Evolutionary conservation across 2,329 filamentous ascomycete genomes (phyloP).

Genomic region (Cercospora brassicicola): DNA sequence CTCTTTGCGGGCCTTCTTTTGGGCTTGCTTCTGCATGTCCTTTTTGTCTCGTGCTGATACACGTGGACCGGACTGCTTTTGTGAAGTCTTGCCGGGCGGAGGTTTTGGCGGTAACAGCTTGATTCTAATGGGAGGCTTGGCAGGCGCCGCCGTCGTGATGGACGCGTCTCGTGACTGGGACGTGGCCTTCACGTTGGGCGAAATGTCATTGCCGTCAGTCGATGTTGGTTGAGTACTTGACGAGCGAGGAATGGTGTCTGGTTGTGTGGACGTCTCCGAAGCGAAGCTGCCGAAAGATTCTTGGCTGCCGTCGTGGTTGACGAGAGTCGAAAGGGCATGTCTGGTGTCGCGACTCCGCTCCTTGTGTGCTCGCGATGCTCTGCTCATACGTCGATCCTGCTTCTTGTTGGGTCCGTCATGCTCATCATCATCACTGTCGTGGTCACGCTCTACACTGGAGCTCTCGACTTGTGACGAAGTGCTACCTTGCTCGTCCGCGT

Average conservation of each 20-base stretch:
- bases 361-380: conserved; percentile 43
- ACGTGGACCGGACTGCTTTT: conserved; percentile 40
- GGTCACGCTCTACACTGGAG: conserved; percentile 54
- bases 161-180: conserved; percentile 9
- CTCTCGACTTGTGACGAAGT: conserved; percentile 47
- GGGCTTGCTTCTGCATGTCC: conserved; percentile 45
- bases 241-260: conserved; percentile 32
- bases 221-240: conserved; percentile 24
- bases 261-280: conserved; percentile 36
- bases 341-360: conserved; percentile 31
- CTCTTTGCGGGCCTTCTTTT: conserved; percentile 45
- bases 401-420: conserved; percentile 55
- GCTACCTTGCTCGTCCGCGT: conserved; percentile 48
- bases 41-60: conserved; percentile 41
- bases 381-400: conserved; percentile 49
- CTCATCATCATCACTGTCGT: conserved; percentile 53
- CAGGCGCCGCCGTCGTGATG: conserved; percentile 8
- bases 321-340: conserved; percentile 37
- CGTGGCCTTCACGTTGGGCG: conserved; percentile 15
- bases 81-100: conserved; percentile 37
- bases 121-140: conserved; percentile 34
- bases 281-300: conserved; percentile 39
- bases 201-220: conserved; percentile 22
- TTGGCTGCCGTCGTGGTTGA: conserved; percentile 37
- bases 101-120: conserved; percentile 41